Base-by-base conservation (phyloP, 768 basidiomycete genomes). In the Tremella mesenterica region DNA sequence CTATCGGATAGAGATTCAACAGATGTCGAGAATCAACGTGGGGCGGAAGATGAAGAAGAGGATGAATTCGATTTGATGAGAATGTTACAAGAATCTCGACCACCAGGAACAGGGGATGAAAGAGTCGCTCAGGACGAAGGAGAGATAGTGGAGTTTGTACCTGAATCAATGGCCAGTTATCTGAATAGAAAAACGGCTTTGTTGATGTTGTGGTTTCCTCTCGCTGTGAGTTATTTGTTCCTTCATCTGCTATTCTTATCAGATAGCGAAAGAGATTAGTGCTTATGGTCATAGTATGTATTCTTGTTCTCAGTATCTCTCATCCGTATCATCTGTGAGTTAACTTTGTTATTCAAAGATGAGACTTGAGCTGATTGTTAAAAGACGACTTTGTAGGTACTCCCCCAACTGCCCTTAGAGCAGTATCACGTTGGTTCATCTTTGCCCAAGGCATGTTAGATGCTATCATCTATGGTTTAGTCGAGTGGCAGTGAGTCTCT, bases 141-240 rank as follows among this genome's bases (percentile, higher is more conserved):
- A 21, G 67, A 65, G 25, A 54, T 56, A 9, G 52, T 53, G 18
- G 69, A 68, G 34, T 56, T 69, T 8, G 60, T 69, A 26, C 62
- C 61, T n/a, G 73, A 74, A 50, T 66, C 63, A 14, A 74, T 69
- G 63, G 56, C 69, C 23, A 58, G 56, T 14, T 74, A 73, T 59
- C 61, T 74, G 54, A 74, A 74, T 57, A 43, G 73, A 28, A 74
- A 74, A 53, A 72, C 73, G 16, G 62, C 69, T 1, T 49, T 74
- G 43, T 60, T 74, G 51, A 74, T 72, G 72, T 54, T 72, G 52
- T 70, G 69, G 55, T 74, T 74, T 48, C 71, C 70, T 16, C 59
- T 69, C 2, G 73, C 63, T 25, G 71, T 72, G 52, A 69, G 71
- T 67, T 4, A n/a, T 5, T 14, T 34, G 21, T 5, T 38, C 0